These are phyloP conservation scores for Teratosphaeria viscida DNA, from an alignment of 2,329 filamentous ascomycete species.

Conservation along the genomic window DNA sequence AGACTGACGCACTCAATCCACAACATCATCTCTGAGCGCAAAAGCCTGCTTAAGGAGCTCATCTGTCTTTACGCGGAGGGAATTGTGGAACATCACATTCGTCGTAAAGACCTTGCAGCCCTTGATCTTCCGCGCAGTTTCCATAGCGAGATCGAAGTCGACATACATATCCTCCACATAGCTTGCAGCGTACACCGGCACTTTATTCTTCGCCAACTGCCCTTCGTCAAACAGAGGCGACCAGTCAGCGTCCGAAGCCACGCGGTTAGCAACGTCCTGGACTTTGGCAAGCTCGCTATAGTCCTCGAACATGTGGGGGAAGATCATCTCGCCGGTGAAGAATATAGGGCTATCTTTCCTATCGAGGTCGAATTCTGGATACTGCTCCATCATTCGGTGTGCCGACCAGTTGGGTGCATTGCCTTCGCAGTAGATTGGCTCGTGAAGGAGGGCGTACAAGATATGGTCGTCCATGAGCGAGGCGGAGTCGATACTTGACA, in stretches of 20 bases:
- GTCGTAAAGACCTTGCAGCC: constrained; percentile 74
- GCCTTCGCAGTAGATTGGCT: constrained; percentile 73
- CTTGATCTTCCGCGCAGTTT: constrained; percentile 64
- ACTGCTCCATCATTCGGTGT: constrained; percentile 47
- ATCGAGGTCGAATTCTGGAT: constrained; percentile 37
- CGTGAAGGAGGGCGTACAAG: constrained; percentile 79
- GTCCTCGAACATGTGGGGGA: constrained; percentile 71
- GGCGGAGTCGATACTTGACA: constrained; percentile 56
- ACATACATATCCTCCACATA: constrained; percentile 92
- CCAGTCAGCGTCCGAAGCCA: constrained; percentile 64
- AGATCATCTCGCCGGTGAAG: constrained; percentile 92
- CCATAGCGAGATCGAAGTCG: constrained; percentile 60
- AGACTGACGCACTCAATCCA: constrained; percentile 34
- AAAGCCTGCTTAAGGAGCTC: constrained; percentile 71
- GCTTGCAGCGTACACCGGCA: constrained; percentile 76
- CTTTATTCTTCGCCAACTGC: constrained; percentile 63
- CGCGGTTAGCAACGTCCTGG: constrained; percentile 55
- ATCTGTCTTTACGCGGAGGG: constrained; percentile 59
- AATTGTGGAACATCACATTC: constrained; percentile 81
- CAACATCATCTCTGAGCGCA: constrained; percentile 59
- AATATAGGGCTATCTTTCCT: constrained; percentile 47
- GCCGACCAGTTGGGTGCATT: constrained; percentile 66
- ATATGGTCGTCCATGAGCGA: constrained; percentile 64
- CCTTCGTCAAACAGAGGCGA: constrained; percentile 63
- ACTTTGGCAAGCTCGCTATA: constrained; percentile 66